Conservation (phyloP, 306 rosid species). For the Alnus glutinosa region DNA sequence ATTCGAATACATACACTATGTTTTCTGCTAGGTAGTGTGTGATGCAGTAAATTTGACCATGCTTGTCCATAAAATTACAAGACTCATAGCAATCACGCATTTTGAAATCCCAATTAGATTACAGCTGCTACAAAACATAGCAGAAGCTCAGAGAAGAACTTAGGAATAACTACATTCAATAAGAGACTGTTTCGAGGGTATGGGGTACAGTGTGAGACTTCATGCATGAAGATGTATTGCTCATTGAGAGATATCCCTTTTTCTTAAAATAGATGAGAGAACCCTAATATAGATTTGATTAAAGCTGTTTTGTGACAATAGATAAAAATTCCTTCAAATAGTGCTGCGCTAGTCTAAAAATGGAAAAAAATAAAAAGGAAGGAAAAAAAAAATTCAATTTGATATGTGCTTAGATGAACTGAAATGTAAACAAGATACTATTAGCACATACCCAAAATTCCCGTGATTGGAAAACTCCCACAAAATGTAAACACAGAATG, state of each 20-base stretch:
- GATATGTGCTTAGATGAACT: neutral
- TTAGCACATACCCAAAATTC: neutral
- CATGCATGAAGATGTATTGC: neutral
- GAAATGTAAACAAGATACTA: neutral
- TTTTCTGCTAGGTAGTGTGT: neutral
- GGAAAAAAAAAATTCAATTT: conserved; percentile 9
- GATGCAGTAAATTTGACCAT: neutral
- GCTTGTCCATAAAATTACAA: neutral
- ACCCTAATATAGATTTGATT: neutral
- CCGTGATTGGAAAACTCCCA: neutral
- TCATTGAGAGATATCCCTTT: neutral
- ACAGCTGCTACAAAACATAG: neutral
- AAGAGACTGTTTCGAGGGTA: neutral
- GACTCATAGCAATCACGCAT: neutral
- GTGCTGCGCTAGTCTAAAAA: conserved; percentile 9
- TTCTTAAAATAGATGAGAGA: neutral
- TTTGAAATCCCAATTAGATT: neutral
- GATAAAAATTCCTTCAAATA: neutral
- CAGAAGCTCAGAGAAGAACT: neutral
- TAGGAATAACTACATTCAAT: neutral
- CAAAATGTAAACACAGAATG: neutral
- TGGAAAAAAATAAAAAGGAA: neutral
- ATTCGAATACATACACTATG: neutral
- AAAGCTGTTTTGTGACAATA: neutral
- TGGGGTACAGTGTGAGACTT: neutral